phyloP scores from a whole-genome alignment of 495 filamentous ascomycete genomes.

The Penicillium paxilli region DNA sequence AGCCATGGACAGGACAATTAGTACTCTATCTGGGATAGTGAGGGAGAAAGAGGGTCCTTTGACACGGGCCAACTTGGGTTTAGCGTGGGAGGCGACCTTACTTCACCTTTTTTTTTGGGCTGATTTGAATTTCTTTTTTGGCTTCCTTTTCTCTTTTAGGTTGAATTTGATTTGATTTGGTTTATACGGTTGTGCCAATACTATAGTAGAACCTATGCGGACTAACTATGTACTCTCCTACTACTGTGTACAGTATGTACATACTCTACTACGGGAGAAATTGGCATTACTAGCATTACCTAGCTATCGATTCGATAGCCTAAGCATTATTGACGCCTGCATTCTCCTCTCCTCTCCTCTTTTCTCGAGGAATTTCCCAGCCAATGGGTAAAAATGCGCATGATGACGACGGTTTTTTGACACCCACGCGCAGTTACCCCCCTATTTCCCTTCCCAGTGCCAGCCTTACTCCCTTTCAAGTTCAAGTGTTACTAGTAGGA shows the following conservation, averaged over 20 bases:
- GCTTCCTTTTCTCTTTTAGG: not conserved
- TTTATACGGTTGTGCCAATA: too few species aligned
- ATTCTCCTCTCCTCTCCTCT: constrained; percentile 14
- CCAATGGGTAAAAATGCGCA: constrained; percentile 22
- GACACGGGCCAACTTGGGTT: constrained; percentile 28
- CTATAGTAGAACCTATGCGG: too few species aligned
- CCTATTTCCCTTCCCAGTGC: not conserved
- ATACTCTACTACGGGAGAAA: too few species aligned
- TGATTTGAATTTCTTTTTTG: not conserved
- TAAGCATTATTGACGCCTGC: constrained; percentile 28
- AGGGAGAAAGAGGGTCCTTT: constrained; percentile 11
- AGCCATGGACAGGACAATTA: constrained; percentile 10
- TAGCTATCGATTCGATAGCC: constrained; percentile 21
- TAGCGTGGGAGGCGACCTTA: constrained; percentile 25
- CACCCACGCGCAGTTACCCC: not conserved
- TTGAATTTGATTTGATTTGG: not conserved
- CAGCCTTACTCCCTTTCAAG: not conserved
- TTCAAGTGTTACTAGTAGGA: too few species aligned
- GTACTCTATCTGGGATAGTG: constrained; percentile 4
- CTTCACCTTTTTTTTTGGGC: constrained; percentile 3
- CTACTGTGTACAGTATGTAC: too few species aligned
- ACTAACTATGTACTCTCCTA: too few species aligned
- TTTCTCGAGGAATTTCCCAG: constrained; percentile 13
- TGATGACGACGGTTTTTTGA: constrained; percentile 28
- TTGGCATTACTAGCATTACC: not conserved